Conservation (phyloP, 1,139 yeast species). For the Debaryomyces nepalensis region DNA sequence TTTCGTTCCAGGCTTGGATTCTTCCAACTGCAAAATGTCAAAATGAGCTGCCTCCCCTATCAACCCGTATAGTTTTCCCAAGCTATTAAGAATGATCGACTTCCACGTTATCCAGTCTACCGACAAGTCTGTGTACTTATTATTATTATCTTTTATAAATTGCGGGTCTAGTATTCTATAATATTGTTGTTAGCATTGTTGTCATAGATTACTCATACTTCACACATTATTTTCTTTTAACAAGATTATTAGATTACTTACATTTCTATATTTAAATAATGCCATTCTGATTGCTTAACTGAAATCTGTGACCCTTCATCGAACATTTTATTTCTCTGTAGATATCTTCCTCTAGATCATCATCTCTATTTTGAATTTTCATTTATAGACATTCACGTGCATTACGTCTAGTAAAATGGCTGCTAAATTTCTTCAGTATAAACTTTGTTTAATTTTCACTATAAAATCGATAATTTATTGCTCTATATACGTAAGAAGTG, state of each 20-base stretch:
- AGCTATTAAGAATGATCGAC: conserved; percentile 29
- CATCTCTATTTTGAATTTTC: conserved; percentile 1
- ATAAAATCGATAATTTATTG: too few species aligned
- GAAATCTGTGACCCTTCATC: not conserved
- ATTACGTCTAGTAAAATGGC: not conserved
- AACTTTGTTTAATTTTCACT: too few species aligned
- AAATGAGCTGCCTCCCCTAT: conserved; percentile 42
- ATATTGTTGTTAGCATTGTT: conserved; percentile 1
- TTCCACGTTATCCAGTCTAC: conserved; percentile 39
- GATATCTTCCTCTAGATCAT: not conserved
- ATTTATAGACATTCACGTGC: conserved; percentile 1
- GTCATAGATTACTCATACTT: conserved; percentile 10
- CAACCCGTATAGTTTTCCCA: conserved; percentile 39
- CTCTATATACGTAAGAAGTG: not conserved
- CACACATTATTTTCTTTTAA: not conserved
- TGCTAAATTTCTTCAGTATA: too few species aligned
- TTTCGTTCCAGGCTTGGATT: conserved; percentile 22
- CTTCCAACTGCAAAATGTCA: conserved; percentile 28
- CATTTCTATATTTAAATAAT: conserved; percentile 19
- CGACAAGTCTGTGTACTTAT: conserved; percentile 16
- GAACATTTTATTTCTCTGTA: conserved; percentile 3
- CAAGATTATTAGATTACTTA: conserved; percentile 15
- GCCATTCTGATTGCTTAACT: conserved; percentile 12
- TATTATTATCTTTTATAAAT: conserved; percentile 12
- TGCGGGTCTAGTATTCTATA: conserved; percentile 12